These are phyloP conservation scores for Plectosphaerella plurivora DNA, from an alignment of 2,329 filamentous ascomycete genomes.

Conservation along the genomic window DNA sequence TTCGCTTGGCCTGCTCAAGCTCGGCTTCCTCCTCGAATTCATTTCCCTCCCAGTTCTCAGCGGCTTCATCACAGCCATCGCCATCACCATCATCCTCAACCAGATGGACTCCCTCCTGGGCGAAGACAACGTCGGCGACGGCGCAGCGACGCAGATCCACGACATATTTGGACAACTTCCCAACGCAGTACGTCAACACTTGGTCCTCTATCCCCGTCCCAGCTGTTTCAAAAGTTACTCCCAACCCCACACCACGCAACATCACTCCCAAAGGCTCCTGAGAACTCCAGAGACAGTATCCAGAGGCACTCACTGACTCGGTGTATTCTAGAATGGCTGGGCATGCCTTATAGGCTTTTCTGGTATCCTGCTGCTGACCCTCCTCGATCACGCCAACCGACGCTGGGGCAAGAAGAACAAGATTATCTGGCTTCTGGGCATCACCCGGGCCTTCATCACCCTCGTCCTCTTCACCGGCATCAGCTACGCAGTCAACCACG, in stretches of 20 bases:
- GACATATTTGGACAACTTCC: constrained; percentile 54
- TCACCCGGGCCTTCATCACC: constrained; percentile 56
- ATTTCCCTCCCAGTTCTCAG: constrained; percentile 60
- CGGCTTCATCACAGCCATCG: constrained; percentile 63
- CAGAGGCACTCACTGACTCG: too few species aligned
- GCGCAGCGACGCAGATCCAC: constrained; percentile 53
- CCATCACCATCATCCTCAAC: constrained; percentile 61
- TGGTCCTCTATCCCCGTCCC: too few species aligned
- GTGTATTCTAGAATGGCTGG: constrained; percentile 35
- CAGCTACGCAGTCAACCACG: constrained; percentile 57
- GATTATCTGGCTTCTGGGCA: constrained; percentile 52
- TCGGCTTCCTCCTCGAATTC: constrained; percentile 63
- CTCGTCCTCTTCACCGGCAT: constrained; percentile 60
- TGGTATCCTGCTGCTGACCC: constrained; percentile 49
- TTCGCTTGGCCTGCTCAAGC: constrained; percentile 54
- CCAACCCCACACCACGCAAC: too few species aligned
- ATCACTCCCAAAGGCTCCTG: too few species aligned
- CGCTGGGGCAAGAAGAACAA: constrained; percentile 55
- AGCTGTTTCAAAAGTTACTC: too few species aligned
- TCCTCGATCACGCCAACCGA: constrained; percentile 54
- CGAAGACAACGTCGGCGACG: constrained; percentile 41
- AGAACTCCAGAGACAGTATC: too few species aligned
- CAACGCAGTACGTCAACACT: constrained; percentile 26
- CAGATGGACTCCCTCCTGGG: constrained; percentile 60
- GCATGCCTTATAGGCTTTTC: constrained; percentile 45